Percentiles rank a stretch among this genome's conserved stretches.
These are phyloP conservation scores for Hygrophila difformis DNA, from an alignment of 257 asterid species.

Conservation along the genomic window DNA sequence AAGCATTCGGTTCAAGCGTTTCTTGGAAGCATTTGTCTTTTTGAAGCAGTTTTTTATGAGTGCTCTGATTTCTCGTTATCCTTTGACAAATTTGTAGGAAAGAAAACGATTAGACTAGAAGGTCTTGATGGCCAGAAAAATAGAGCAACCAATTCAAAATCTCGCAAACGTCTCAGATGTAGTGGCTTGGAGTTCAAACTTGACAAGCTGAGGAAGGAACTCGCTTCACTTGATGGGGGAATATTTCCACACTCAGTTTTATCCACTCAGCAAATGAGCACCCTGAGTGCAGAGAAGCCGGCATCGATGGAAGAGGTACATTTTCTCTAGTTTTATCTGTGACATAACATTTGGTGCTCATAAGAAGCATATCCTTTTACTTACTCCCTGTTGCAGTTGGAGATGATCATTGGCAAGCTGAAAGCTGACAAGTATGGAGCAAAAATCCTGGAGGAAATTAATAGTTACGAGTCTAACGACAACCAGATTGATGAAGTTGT, in stretches of 20 bases:
- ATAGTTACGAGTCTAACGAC: constrained; percentile 23
- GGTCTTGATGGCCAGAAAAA: constrained; percentile 33
- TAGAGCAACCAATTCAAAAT: constrained; percentile 30
- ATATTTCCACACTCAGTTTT: constrained; percentile 86
- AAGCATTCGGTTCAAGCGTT: no score
- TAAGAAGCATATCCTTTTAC: neutral
- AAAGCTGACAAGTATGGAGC: constrained; percentile 67
- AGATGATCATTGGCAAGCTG: constrained; percentile 78
- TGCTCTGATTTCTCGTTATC: neutral
- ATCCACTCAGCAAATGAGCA: constrained; percentile 74
- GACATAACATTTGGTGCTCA: no score
- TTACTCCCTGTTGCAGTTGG: constrained; percentile 55
- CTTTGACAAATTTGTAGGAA: constrained; percentile 50
- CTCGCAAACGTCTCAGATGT: constrained; percentile 50
- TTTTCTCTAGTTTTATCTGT: neutral
- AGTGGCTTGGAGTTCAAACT: constrained; percentile 57
- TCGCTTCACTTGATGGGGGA: constrained; percentile 69
- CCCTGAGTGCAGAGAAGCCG: constrained; percentile 49
- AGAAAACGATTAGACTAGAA: constrained; percentile 60
- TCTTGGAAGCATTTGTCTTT: neutral
- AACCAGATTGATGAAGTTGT: constrained; percentile 20
- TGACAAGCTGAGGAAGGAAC: constrained; percentile 81
- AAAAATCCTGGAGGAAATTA: constrained; percentile 54
- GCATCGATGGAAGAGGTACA: constrained; percentile 62
- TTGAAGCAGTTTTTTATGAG: neutral